Conservation (phyloP, 768 basidiomycete species). For the Tricholoma sp. region DNA sequence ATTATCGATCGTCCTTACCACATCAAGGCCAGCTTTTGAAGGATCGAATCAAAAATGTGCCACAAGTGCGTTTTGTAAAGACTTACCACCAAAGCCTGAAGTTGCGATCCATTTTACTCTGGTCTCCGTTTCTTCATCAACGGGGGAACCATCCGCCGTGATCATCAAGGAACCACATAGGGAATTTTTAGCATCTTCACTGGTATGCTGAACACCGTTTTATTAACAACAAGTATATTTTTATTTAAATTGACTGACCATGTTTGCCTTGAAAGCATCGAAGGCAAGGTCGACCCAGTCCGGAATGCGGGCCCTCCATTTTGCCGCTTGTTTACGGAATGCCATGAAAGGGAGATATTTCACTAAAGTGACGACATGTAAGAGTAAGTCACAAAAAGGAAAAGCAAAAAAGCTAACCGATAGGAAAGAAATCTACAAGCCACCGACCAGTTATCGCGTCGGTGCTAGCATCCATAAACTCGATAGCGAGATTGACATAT, state of each 20-base stretch:
- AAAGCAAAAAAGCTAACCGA: not conserved
- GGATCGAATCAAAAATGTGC: not conserved
- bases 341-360: constrained; percentile 11
- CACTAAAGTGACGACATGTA: not conserved
- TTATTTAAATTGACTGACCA: constrained; percentile 1
- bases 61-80: too few species aligned
- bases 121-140: constrained; percentile 12
- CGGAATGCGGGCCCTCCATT: constrained; percentile 11
- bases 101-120: constrained; percentile 17
- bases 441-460: constrained; percentile 15
- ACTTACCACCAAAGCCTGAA: constrained; percentile 13
- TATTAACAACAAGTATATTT: too few species aligned
- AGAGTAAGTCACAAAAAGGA: not conserved
- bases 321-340: constrained; percentile 12
- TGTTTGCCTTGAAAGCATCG: constrained; percentile 11
- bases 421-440: constrained; percentile 13
- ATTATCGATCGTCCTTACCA: too few species aligned
- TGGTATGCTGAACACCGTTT: constrained; percentile 12
- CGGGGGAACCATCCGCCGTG: constrained; percentile 9
- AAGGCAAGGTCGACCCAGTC: constrained; percentile 16
- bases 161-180: constrained; percentile 15
- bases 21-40: constrained; percentile 12
- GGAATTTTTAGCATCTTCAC: constrained; percentile 15
- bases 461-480: constrained; percentile 16
- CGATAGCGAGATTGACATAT: constrained; percentile 13